Conservation (phyloP, 495 filamentous ascomycete genomes). For the Daldinia concentrica region DNA sequence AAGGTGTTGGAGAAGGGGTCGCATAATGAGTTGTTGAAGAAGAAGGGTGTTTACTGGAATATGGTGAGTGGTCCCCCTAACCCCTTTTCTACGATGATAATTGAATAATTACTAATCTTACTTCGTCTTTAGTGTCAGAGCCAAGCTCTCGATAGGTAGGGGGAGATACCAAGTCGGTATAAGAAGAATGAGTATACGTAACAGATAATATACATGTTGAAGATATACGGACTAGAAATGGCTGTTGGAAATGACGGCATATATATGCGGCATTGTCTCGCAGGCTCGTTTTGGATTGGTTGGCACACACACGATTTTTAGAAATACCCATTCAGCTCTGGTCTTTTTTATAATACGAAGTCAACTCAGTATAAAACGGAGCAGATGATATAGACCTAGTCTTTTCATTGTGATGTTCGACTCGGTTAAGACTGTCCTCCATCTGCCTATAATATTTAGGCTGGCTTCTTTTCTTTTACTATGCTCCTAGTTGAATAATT, state of each 20-base stretch:
- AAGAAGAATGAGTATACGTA: background rate
- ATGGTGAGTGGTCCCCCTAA: conserved; percentile 51
- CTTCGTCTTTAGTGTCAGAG: conserved; percentile 41
- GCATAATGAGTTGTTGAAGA: conserved; percentile 61
- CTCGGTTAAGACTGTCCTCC: too few species aligned
- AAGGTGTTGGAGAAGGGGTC: conserved; percentile 66
- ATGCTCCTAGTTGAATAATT: too few species aligned
- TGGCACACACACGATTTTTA: background rate
- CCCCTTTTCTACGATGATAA: background rate
- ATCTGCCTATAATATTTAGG: too few species aligned
- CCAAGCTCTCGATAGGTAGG: conserved; percentile 44
- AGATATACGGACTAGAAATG: background rate
- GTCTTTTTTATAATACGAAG: conserved; percentile 14
- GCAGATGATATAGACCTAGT: background rate
- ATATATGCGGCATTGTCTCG: background rate
- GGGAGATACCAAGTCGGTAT: background rate
- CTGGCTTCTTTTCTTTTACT: too few species aligned
- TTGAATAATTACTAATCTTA: background rate
- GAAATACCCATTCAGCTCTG: conserved; percentile 19
- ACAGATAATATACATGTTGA: background rate
- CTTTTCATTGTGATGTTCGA: too few species aligned
- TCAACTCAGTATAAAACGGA: background rate
- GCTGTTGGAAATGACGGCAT: background rate
- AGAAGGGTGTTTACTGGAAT: conserved; percentile 63
- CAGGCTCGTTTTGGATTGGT: background rate